Evolutionary conservation across 306 rosid species (phyloP).

Genomic region (Medicago arabica): DNA sequence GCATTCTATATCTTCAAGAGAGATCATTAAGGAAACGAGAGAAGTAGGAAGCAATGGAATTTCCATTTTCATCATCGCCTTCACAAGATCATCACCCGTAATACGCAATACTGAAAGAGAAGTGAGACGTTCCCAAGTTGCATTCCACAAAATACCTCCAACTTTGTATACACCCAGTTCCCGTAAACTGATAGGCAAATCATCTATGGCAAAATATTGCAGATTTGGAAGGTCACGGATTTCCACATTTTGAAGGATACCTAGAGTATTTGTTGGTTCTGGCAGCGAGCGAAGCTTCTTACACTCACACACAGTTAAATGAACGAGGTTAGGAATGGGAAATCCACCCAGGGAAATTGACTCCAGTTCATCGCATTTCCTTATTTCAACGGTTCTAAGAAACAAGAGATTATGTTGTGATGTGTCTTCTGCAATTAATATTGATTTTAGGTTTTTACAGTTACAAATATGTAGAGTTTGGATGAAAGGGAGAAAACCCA

Average conservation of each 20-base stretch:
- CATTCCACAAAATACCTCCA: not conserved
- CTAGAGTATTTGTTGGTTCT: not conserved
- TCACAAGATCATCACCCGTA: too few relatives aligned
- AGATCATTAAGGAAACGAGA: too few relatives aligned
- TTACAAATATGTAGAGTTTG: not conserved
- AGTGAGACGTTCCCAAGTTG: not conserved
- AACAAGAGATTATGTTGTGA: not conserved
- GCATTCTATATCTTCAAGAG: too few relatives aligned
- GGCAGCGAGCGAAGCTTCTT: not conserved
- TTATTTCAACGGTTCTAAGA: not conserved
- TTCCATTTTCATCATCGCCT: too few relatives aligned
- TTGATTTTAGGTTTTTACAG: not conserved
- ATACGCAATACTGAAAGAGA: not conserved
- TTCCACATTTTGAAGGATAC: not conserved
- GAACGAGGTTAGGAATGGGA: not conserved
- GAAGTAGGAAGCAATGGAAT: too few relatives aligned
- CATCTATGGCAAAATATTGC: not conserved
- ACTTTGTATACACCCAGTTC: not conserved
- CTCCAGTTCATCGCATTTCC: not conserved
- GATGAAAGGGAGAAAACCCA: not conserved
- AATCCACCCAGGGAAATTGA: not conserved
- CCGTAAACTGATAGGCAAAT: conserved; percentile 10
- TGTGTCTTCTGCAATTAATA: not conserved
- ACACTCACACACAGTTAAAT: not conserved
- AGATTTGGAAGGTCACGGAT: not conserved